Evolutionary conservation across 1,284 basidiomycete genomes (phyloP).

Genomic region (Tilletia walkeri): DNA sequence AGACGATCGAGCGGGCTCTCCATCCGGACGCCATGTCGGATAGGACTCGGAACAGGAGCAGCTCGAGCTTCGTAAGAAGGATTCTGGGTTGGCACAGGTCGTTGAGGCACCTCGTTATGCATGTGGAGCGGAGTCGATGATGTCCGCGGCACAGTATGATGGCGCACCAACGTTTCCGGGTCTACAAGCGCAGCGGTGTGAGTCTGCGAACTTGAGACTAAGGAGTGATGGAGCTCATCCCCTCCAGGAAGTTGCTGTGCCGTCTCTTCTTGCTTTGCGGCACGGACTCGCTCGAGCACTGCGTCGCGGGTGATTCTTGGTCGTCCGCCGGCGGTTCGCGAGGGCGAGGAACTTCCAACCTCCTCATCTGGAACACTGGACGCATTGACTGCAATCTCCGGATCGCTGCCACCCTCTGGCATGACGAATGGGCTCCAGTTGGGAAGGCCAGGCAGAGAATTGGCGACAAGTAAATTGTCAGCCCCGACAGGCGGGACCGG

Average conservation of each 20-base stretch:
- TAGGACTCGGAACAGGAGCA: slow-evolving; percentile 35
- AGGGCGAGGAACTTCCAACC: too few relatives aligned
- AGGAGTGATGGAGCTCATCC: background rate
- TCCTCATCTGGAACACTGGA: background rate
- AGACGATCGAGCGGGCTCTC: slow-evolving; percentile 40
- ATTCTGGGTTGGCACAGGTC: background rate
- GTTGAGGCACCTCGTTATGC: background rate
- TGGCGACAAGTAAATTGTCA: background rate
- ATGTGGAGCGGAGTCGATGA: background rate
- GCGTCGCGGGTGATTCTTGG: slow-evolving; percentile 53
- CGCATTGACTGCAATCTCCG: background rate
- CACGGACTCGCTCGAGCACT: slow-evolving; percentile 47
- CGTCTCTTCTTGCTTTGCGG: slow-evolving; percentile 32
- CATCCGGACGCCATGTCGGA: slow-evolving; percentile 29
- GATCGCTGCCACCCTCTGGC: slow-evolving; percentile 18
- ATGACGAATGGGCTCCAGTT: slow-evolving; percentile 48
- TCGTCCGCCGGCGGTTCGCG: slow-evolving; percentile 25
- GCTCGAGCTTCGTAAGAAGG: slow-evolving; percentile 29
- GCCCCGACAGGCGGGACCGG: slow-evolving; percentile 5
- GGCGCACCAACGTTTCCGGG: background rate
- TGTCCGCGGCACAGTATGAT: background rate
- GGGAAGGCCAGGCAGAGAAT: slow-evolving; percentile 41
- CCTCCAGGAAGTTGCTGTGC: background rate
- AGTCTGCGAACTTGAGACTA: background rate
- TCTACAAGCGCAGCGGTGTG: slow-evolving; percentile 4